These are phyloP conservation scores for Bertia moriformis DNA, from an alignment of 2,329 filamentous ascomycete species.

Conservation along the genomic window DNA sequence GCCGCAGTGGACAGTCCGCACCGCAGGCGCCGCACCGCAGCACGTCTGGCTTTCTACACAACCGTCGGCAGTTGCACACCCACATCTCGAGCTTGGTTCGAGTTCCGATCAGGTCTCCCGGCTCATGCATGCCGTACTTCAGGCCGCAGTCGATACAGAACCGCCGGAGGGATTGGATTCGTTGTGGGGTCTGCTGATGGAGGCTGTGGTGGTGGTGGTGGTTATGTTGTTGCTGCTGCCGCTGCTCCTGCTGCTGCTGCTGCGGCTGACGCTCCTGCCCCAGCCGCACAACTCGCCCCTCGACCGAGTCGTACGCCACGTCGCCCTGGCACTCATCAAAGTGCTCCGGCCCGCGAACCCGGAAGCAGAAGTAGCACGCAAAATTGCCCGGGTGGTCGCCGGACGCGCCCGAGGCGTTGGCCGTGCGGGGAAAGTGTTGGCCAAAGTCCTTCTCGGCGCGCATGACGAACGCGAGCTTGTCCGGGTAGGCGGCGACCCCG, in stretches of 20 bases:
- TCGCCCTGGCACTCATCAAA: slow-evolving; percentile 21
- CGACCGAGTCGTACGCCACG: too few species aligned
- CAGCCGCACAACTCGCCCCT: not conserved
- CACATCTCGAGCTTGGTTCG: slow-evolving; percentile 21
- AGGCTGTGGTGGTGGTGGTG: not conserved
- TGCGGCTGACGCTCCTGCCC: too few species aligned
- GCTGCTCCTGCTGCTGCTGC: not conserved
- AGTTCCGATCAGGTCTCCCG: slow-evolving; percentile 20
- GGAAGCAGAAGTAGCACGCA: slow-evolving; percentile 25
- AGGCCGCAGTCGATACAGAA: slow-evolving; percentile 27
- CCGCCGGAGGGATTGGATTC: slow-evolving; percentile 16
- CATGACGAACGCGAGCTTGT: slow-evolving; percentile 25
- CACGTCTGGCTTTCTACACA: not conserved
- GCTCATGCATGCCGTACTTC: slow-evolving; percentile 17
- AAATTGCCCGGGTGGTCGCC: slow-evolving; percentile 17
- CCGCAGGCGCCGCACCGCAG: slow-evolving; percentile 1
- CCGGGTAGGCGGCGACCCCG: slow-evolving; percentile 13
- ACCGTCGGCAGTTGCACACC: slow-evolving; percentile 20
- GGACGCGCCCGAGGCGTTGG: not conserved
- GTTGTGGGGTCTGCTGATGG: slow-evolving; percentile 3
- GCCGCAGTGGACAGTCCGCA: slow-evolving; percentile 1
- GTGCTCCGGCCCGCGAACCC: slow-evolving; percentile 20
- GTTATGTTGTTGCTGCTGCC: not conserved
- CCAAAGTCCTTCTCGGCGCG: slow-evolving; percentile 22
- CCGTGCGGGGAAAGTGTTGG: slow-evolving; percentile 14